Percentiles rank a stretch among this genome's conserved stretches.
Evolutionary conservation across 495 filamentous ascomycete species (phyloP).

Genomic region (Daldinia caldariorum): DNA sequence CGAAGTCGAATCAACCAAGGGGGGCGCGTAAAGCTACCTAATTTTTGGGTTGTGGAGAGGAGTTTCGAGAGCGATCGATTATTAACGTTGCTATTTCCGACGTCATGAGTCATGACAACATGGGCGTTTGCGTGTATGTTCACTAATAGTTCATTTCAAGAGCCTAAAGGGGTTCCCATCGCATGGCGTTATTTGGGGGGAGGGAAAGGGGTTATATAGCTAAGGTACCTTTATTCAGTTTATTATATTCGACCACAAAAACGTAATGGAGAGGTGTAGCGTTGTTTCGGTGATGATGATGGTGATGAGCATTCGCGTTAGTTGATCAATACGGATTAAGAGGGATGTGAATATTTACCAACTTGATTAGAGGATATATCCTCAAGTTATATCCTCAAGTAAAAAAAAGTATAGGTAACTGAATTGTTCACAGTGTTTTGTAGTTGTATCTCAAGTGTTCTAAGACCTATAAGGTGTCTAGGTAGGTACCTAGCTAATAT

Average conservation of each 20-base stretch:
- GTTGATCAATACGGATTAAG: neutral
- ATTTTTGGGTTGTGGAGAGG: too few species aligned
- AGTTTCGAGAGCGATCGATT: neutral
- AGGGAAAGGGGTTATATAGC: slow-evolving; percentile 25
- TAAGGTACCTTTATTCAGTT: neutral
- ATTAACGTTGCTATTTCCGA: neutral
- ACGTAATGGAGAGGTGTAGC: neutral
- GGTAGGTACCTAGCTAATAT: too few species aligned
- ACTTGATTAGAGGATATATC: neutral
- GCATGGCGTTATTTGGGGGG: slow-evolving; percentile 35
- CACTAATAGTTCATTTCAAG: slow-evolving; percentile 25
- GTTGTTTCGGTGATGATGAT: neutral
- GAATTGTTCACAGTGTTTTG: neutral
- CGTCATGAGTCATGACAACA: slow-evolving; percentile 33
- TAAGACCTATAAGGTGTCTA: neutral
- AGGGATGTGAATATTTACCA: neutral
- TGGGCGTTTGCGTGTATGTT: slow-evolving; percentile 23
- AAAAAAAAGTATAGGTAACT: too few species aligned
- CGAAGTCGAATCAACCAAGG: slow-evolving; percentile 55
- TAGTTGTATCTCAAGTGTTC: neutral
- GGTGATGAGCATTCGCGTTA: neutral
- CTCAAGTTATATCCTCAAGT: neutral
- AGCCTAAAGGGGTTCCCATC: slow-evolving; percentile 22
- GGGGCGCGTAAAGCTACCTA: slow-evolving; percentile 6
- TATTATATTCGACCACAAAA: slow-evolving; percentile 3